Percentiles rank a stretch among this genome's conserved stretches.
Conservation (phyloP, 1,139 yeast species). For the Zygoascus meyerae region DNA sequence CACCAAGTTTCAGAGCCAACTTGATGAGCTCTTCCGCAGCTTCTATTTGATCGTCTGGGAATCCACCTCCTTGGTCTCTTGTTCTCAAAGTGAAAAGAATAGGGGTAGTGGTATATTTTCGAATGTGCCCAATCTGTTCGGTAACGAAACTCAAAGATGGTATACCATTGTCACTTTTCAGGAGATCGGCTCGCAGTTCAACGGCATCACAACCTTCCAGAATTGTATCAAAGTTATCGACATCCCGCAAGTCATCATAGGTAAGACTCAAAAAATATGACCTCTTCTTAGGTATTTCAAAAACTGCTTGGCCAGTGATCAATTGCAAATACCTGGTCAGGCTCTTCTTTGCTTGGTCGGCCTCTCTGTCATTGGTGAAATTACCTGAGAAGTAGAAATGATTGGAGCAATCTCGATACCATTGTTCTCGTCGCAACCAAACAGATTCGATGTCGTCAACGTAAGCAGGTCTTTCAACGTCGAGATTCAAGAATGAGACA, state of each 20-base stretch:
- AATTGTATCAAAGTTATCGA: slow-evolving; percentile 47
- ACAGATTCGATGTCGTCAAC: slow-evolving; percentile 65
- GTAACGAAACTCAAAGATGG: slow-evolving; percentile 49
- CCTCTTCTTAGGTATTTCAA: slow-evolving; percentile 45
- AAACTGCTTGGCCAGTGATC: slow-evolving; percentile 53
- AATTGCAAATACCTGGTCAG: slow-evolving; percentile 54
- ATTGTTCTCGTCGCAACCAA: slow-evolving; percentile 73
- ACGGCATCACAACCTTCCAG: slow-evolving; percentile 70
- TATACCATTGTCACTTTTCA: slow-evolving; percentile 37
- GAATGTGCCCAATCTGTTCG: slow-evolving; percentile 64
- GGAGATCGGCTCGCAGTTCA: slow-evolving; percentile 73
- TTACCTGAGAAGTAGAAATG: slow-evolving; percentile 70
- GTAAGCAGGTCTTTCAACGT: slow-evolving; percentile 84
- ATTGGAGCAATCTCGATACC: slow-evolving; percentile 79
- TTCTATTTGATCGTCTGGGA: slow-evolving; percentile 51
- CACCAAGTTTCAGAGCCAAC: slow-evolving; percentile 61
- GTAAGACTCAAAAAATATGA: slow-evolving; percentile 74
- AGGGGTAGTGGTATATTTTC: slow-evolving; percentile 64
- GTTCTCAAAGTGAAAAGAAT: slow-evolving; percentile 80
- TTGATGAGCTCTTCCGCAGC: slow-evolving; percentile 47
- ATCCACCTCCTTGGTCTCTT: slow-evolving; percentile 71
- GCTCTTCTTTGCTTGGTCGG: slow-evolving; percentile 51
- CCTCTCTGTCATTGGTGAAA: slow-evolving; percentile 52
- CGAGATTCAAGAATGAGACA: slow-evolving; percentile 63
- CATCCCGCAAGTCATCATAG: slow-evolving; percentile 41